Evolutionary conservation across 805 yeast genomes (phyloP), one percentile per base, ranked within the genome.

Genomic region (Komagataella populi): DNA sequence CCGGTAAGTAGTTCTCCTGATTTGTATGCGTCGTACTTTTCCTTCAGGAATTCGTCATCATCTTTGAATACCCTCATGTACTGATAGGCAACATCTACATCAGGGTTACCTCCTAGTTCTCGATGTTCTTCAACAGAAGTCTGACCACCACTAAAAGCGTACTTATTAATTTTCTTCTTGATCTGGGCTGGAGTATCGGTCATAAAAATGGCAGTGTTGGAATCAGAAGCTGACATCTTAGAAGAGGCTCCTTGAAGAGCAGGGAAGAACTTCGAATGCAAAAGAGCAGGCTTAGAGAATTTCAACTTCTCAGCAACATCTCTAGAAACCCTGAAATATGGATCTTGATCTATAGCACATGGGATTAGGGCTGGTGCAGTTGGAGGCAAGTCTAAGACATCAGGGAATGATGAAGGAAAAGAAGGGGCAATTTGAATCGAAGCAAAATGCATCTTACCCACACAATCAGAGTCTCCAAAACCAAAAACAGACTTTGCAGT

Each of bases 341-440:
- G 98, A 68, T 93, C 99, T 73, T 91, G 99, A 66, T 93, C 99
- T 65, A 93, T 93, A 48, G 99, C 99, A 76, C 99, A 93, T 45
- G 99, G 99, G 67, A 93, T 93, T 67, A 93, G 74, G 69, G 96
- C 88, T 55, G 96, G 98, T 0, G 97, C 88, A 71, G 90, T 93
- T 49, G 82, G 73, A 48, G 95, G 87, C 60, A 83, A 70, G 6
- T 87, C 96, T 59, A 93, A 77, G 22, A 93, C 85, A 56, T 84
- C 96, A 2, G 98, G 99, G 78, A 87, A 93, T 12, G 97, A 87
- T 49, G 91, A 86, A 53, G 96, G 95, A 73, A 93, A 91, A 1
- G 96, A 95, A 16, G 97, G 83, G 23, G 97, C 87, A 62, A 95
- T 93, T 72, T 93, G 99, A 61, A 93, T 81, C 43, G 96, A 87